Conservation (phyloP, 805 yeast genomes). For the Barnettozyma sp. region DNA sequence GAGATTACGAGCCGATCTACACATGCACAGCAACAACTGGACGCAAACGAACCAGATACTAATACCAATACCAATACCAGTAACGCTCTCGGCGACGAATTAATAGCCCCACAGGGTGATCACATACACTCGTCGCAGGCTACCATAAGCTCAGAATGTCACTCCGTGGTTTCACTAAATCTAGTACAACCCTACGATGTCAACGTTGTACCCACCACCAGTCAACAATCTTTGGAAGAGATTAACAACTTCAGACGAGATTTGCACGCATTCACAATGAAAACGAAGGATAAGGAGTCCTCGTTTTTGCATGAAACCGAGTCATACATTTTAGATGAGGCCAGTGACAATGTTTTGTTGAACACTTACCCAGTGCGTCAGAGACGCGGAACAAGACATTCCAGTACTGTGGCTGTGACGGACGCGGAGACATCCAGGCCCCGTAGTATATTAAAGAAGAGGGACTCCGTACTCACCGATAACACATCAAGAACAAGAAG, state of each 20-base stretch:
- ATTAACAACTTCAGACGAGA: neutral
- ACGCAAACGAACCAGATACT: neutral
- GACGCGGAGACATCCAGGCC: conserved; percentile 1
- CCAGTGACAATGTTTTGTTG: conserved; percentile 28
- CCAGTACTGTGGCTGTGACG: neutral
- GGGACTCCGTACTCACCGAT: conserved; percentile 18
- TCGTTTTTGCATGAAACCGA: conserved; percentile 23
- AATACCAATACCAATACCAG: too few species aligned
- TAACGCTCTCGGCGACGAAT: too few species aligned
- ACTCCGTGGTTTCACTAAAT: too few species aligned
- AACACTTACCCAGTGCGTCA: conserved; percentile 27
- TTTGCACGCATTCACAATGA: neutral
- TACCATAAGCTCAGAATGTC: too few species aligned
- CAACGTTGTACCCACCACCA: too few species aligned
- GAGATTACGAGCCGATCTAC: conserved; percentile 20
- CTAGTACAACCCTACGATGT: too few species aligned
- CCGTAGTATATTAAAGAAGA: conserved; percentile 4
- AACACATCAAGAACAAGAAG: conserved; percentile 21
- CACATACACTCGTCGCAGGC: too few species aligned
- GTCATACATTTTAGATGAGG: conserved; percentile 30
- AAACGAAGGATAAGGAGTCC: conserved; percentile 1
- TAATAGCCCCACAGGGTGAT: too few species aligned
- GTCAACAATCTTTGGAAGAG: neutral
- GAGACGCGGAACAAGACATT: conserved; percentile 14
- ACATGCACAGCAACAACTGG: conserved; percentile 3